Evolutionary conservation across 805 yeast genomes (phyloP), one percentile per base, ranked within the genome.

Genomic region (Barnettozyma sucrosica): DNA sequence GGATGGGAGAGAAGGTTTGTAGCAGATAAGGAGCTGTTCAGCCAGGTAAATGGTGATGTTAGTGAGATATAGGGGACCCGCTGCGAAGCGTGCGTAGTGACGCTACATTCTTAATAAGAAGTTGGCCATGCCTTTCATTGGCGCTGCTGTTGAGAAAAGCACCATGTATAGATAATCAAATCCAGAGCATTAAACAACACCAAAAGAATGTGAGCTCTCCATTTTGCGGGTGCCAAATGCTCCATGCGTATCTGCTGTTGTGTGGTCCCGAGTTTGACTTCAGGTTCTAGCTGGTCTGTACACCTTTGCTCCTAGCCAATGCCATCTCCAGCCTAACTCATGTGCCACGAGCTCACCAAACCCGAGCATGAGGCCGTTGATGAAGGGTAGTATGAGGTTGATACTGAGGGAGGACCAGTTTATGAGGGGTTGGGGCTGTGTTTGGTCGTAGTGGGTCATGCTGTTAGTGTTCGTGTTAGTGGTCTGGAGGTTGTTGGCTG

Each of bases 261-360:
- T n/a, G n/a, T n/a, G n/a, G n/a, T n/a, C n/a, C n/a, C n/a, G n/a
- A n/a, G n/a, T n/a, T n/a, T n/a, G n/a, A n/a, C n/a, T 8, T 23
- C 13, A 25, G 19, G 26, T 10, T 13, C 41, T 30, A 5, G 16
- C 20, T 4, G 52, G 47, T 36, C 52, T 46, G 43, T 45, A 49
- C 13, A 80, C 89, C 59, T 74, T 75, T 13, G 89, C 89, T 6
- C 85, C 89, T 20, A 72, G 60, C 86, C 93, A 85, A 40, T 87
- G 81, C 67, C 79, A 83, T 42, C 75, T 73, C 70, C 87, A 86
- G 6, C 96, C 95, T 36, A 92, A 67, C 59, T 92, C 97, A 63
- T 90, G 97, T 8, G 98, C 98, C 49, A 88, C 70, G 19, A 92
- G 81, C 69, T 92, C 98, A 2, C 98, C 98, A 63, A 92, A 89